phyloP scores from a whole-genome alignment of 805 yeast genomes.

The Yueomyces sinensis region DNA sequence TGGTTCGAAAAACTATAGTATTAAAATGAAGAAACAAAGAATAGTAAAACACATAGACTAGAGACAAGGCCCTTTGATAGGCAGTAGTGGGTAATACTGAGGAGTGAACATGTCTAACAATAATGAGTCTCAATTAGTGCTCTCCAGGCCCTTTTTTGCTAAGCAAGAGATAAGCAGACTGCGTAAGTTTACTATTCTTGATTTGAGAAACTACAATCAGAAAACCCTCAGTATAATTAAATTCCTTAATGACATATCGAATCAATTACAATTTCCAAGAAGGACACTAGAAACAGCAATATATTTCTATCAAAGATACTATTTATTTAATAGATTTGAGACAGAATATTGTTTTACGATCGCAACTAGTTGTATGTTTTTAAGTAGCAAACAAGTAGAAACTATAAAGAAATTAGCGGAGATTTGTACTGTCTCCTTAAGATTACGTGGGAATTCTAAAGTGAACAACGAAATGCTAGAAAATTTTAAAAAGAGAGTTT shows the following conservation, averaged over 20 bases:
- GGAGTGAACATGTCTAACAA: too few species aligned
- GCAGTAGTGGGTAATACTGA: too few species aligned
- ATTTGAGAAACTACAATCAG: conserved; percentile 35
- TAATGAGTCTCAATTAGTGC: conserved; percentile 18
- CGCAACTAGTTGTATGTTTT: conserved; percentile 54
- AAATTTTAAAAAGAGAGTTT: conserved; percentile 39
- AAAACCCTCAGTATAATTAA: conserved; percentile 41
- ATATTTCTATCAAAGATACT: conserved; percentile 60
- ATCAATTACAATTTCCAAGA: conserved; percentile 50
- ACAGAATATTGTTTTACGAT: conserved; percentile 42
- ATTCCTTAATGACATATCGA: conserved; percentile 39
- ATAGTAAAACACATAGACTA: too few species aligned
- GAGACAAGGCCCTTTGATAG: too few species aligned
- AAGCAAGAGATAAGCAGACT: conserved; percentile 37
- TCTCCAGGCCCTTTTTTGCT: conserved; percentile 52
- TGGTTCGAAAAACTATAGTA: too few species aligned
- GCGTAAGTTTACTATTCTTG: conserved; percentile 40
- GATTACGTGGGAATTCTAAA: conserved; percentile 17
- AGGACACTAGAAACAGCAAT: conserved; percentile 57
- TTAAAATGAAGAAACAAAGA: too few species aligned
- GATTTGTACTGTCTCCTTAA: conserved; percentile 31
- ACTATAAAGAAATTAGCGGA: conserved; percentile 65
- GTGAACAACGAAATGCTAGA: conserved; percentile 29
- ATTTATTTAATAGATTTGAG: conserved; percentile 50
- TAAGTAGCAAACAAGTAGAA: conserved; percentile 72